These are phyloP conservation scores for Hebeloma cylindrosporum DNA, from an alignment of 768 basidiomycete genomes.

Conservation along the genomic window DNA sequence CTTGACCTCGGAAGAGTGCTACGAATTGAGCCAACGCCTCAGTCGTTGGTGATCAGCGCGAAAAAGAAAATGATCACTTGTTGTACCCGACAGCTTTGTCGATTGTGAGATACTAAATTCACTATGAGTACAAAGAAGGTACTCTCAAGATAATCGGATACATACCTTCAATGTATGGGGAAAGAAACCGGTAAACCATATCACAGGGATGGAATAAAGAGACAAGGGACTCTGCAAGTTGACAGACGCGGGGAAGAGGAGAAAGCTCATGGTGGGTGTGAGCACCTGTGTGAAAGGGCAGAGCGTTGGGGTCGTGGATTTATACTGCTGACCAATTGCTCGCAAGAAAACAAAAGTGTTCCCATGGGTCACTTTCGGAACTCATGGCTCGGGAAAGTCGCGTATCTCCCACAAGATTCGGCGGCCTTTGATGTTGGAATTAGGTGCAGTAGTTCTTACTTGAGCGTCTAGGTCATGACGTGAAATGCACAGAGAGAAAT, in stretches of 20 bases:
- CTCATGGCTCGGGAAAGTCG: too few species aligned
- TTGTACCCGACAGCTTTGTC: conserved; percentile 31
- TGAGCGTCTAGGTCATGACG: too few species aligned
- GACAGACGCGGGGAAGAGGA: conserved; percentile 16
- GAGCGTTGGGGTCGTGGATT: too few species aligned
- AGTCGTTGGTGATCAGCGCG: neutral
- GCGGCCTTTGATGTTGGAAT: too few species aligned
- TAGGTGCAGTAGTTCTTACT: too few species aligned
- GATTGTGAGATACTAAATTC: conserved; percentile 26
- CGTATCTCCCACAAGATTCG: too few species aligned
- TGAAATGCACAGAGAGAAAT: too few species aligned
- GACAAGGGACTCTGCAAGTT: conserved; percentile 26
- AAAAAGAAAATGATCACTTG: conserved; percentile 27
- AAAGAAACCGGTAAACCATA: conserved; percentile 35
- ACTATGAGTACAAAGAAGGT: neutral
- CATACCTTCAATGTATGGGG: conserved; percentile 31
- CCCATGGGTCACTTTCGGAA: too few species aligned
- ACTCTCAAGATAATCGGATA: neutral
- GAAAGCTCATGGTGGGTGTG: conserved; percentile 6
- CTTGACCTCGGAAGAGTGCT: conserved; percentile 35
- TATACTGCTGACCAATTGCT: too few species aligned
- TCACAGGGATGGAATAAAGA: conserved; percentile 39
- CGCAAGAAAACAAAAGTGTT: too few species aligned
- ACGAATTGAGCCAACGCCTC: neutral
- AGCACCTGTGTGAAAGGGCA: neutral